These are phyloP conservation scores for Vitis rotundifolia DNA, from an alignment of 164 flowering plant genomes.

Conservation along the genomic window DNA sequence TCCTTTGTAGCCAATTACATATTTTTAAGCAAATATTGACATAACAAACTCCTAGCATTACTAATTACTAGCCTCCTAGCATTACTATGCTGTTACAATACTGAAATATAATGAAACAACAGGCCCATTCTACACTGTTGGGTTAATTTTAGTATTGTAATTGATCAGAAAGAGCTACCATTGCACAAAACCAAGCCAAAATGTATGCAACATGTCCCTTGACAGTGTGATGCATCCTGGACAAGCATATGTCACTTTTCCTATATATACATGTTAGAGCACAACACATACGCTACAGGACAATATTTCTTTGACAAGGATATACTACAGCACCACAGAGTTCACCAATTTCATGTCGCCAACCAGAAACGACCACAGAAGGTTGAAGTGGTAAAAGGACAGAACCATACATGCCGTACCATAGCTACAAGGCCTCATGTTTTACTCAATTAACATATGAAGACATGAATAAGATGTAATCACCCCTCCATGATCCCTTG, in stretches of 20 bases:
- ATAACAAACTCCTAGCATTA: too few relatives aligned
- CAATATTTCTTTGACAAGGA: slow-evolving; percentile 4
- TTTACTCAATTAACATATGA: slow-evolving; percentile 18
- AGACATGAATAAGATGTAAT: slow-evolving; percentile 11
- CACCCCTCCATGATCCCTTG: slow-evolving; percentile 15
- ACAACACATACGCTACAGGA: background rate
- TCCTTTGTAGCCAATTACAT: too few relatives aligned
- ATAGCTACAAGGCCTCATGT: slow-evolving; percentile 11
- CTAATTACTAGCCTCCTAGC: too few relatives aligned
- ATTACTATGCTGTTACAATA: too few relatives aligned
- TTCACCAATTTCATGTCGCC: slow-evolving; percentile 11
- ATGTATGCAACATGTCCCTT: background rate
- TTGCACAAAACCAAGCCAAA: background rate
- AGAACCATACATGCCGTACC: slow-evolving; percentile 22
- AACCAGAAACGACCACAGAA: slow-evolving; percentile 13
- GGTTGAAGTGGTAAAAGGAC: slow-evolving; percentile 15
- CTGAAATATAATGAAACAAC: background rate
- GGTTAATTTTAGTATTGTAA: background rate
- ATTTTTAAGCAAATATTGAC: too few relatives aligned
- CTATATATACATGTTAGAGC: background rate
- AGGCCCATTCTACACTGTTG: background rate
- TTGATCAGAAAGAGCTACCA: background rate
- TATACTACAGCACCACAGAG: slow-evolving; percentile 14
- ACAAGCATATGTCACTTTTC: background rate
- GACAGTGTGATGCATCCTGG: background rate